phyloP scores from a whole-genome alignment of 2,329 filamentous ascomycete genomes.

The Xylariaceae sp. region DNA sequence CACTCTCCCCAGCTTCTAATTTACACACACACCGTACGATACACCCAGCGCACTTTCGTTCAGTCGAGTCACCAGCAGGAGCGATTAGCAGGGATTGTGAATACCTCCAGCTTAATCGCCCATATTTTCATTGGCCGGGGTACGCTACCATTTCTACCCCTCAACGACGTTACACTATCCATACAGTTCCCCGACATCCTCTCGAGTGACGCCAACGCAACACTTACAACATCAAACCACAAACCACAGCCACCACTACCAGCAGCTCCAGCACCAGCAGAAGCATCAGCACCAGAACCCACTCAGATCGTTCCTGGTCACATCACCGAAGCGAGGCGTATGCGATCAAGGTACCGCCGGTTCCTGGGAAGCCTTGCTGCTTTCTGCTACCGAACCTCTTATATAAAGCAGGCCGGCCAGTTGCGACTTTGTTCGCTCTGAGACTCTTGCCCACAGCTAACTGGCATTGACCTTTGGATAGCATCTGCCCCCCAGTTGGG shows the following conservation, averaged over 20 bases:
- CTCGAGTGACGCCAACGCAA: not conserved
- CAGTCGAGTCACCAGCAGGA: not conserved
- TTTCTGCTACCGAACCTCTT: not conserved
- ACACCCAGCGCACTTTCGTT: not conserved
- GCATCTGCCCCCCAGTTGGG: slow-evolving; percentile 13
- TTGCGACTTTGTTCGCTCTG: not conserved
- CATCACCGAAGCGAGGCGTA: not conserved
- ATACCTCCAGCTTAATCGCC: not conserved
- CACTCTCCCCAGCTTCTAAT: not conserved
- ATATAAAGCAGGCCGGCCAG: not conserved
- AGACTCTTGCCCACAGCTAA: not conserved
- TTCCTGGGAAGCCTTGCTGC: not conserved
- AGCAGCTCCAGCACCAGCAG: not conserved
- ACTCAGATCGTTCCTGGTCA: not conserved
- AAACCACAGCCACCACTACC: not conserved
- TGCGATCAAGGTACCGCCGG: not conserved
- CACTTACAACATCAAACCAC: not conserved
- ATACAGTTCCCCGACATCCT: not conserved
- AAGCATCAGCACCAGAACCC: not conserved
- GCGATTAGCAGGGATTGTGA: not conserved
- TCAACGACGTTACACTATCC: not conserved
- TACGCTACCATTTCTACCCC: not conserved
- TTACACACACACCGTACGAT: not conserved
- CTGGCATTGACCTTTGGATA: slow-evolving; percentile 6
- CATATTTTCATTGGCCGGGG: not conserved